Base-by-base conservation (phyloP, 345 rosid genomes). In the Hibiscus tridactylites region DNA sequence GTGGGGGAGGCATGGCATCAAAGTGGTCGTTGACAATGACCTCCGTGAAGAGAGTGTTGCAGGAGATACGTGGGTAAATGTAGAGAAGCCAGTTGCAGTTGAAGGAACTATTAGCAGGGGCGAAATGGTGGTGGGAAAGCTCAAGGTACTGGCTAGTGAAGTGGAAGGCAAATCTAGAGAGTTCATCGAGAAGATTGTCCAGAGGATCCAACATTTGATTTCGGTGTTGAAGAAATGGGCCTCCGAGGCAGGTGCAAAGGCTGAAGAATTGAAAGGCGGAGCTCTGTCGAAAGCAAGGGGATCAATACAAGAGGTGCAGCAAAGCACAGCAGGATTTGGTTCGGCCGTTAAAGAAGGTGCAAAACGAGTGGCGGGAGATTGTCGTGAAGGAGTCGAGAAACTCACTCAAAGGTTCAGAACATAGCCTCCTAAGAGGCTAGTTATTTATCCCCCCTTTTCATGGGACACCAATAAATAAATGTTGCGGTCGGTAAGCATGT, bases 1-100 rank as follows among this genome's bases (percentile, higher is more conserved):
- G 24, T 92, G 97, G 96, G 92, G 87, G 85, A 89, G 82, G 75
- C 86, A 78, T 47, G 99, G 97, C 19, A 78, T 95, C 78, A 90
- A 85, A 76, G 97, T 95, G 6, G 85, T 92, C 0, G 97, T 90
- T 58, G 97, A 89, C 77, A 73, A 66, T 17, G 92, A 90, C 64
- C 93, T 95, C 42, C 81, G 76, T 1, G 89, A 95, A 75, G 90
- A 91, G 79, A 83, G 85, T 64, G 80, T 84, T 21, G 82, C 79
- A 2, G 87, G 77, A 64, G 84, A 74, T 68, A 80, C 91, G 0
- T 90, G 97, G 97, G 68, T 77, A 69, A 83, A 86, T 65, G 88
- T 83, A 2, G 82, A 84, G 73, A 78, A 88, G 79, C 84, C 81
- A 76, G 54, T 79, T 57, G 83, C 88, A 9, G 78, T 77, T 0